phyloP scores from a whole-genome alignment of 129 eudicot species.

The Gnaphalium uliginosum region DNA sequence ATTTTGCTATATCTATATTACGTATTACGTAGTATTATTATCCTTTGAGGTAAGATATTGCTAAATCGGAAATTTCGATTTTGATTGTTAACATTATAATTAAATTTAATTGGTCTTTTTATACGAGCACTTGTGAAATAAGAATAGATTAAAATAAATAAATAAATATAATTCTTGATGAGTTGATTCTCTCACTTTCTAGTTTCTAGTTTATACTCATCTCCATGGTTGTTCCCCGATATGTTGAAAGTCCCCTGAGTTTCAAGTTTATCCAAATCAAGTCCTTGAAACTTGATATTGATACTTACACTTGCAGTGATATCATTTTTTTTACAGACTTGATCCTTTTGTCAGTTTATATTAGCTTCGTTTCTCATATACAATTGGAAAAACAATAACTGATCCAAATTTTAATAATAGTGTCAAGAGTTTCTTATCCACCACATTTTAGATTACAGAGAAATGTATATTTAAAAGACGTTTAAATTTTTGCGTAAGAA shows the following conservation, averaged over 20 bases:
- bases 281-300: not conserved
- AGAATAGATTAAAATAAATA: too few relatives aligned
- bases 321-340: not conserved
- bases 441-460: not conserved
- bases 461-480: too few relatives aligned
- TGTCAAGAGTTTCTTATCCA: not conserved
- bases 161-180: constrained; percentile 8
- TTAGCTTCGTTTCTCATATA: not conserved
- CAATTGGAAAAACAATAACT: not conserved
- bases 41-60: too few relatives aligned
- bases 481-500: too few relatives aligned
- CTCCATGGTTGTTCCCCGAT: constrained; percentile 23
- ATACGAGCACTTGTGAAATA: too few relatives aligned
- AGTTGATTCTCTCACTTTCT: constrained; percentile 20
- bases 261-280: constrained; percentile 1
- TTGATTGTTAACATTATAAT: too few relatives aligned
- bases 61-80: too few relatives aligned
- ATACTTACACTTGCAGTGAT: too few relatives aligned
- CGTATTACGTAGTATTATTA: too few relatives aligned
- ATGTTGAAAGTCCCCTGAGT: constrained; percentile 16
- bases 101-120: too few relatives aligned
- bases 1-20: too few relatives aligned
- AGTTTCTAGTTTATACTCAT: not conserved
- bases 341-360: not conserved
- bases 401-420: not conserved